Percentiles rank a stretch among this genome's conserved stretches.
These are phyloP conservation scores for Cladosporium sp. DNA, from an alignment of 2,329 filamentous ascomycete genomes.

Conservation along the genomic window DNA sequence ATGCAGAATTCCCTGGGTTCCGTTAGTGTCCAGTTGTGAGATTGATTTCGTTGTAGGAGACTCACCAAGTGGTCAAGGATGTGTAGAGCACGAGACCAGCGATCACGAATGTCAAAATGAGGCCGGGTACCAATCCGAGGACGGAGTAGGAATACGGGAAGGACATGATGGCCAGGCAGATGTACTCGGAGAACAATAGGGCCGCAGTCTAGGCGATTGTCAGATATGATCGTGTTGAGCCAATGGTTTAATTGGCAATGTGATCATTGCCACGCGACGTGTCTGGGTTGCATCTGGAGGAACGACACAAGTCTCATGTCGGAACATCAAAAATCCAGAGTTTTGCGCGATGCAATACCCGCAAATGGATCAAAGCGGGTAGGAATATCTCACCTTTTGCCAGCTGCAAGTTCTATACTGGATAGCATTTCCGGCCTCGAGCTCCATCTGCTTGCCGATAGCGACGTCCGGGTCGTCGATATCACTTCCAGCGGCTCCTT, in stretches of 20 bases:
- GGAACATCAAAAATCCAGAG: neutral
- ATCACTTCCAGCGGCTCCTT: constrained; percentile 13
- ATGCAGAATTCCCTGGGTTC: constrained; percentile 80
- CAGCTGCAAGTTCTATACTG: constrained; percentile 91
- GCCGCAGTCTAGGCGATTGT: constrained; percentile 63
- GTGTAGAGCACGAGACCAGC: constrained; percentile 81
- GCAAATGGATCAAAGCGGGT: neutral
- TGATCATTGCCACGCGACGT: neutral
- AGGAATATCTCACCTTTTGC: constrained; percentile 61
- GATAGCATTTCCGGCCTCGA: constrained; percentile 74
- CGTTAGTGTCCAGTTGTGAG: constrained; percentile 24
- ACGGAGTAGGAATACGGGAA: constrained; percentile 91
- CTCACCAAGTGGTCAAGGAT: constrained; percentile 61
- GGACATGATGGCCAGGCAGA: constrained; percentile 89
- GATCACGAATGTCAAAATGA: constrained; percentile 77
- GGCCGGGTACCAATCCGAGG: constrained; percentile 77
- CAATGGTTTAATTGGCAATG: neutral
- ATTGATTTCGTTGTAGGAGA: neutral
- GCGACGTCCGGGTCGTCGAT: constrained; percentile 40
- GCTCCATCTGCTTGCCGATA: constrained; percentile 65
- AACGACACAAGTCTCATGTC: neutral
- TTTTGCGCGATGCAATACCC: no score
- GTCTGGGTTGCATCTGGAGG: neutral
- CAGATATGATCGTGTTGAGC: neutral
- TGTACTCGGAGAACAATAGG: constrained; percentile 90